Evolutionary conservation across 108 stramenopile species (phyloP).

Genomic region (Aurantiochytrium sp.): DNA sequence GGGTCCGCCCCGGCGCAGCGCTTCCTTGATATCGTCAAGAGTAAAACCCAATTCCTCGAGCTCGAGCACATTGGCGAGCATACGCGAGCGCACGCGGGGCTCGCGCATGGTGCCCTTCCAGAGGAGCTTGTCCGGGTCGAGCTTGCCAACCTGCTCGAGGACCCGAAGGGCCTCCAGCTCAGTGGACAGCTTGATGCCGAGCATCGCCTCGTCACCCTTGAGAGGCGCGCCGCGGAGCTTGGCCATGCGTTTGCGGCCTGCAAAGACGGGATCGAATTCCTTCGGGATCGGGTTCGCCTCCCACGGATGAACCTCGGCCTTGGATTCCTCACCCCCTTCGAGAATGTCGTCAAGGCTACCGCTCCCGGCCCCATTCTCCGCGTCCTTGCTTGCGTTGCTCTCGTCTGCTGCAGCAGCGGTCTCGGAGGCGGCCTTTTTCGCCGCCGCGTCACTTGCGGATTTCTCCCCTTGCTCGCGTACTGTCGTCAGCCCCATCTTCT

Average conservation of each 20-base stretch:
- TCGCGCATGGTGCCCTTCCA: background rate
- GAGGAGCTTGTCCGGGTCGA: background rate
- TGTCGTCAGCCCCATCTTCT: background rate
- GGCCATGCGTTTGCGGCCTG: background rate
- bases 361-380: background rate
- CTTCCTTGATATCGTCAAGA: background rate
- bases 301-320: background rate
- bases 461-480: background rate
- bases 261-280: background rate
- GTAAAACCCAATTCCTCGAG: background rate
- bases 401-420: too few species aligned
- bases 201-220: background rate
- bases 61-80: background rate
- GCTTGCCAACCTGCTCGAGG: background rate
- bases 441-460: background rate
- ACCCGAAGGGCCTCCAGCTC: background rate
- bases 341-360: background rate
- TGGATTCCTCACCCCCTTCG: background rate
- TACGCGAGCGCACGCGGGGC: background rate
- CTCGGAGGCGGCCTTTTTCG: background rate
- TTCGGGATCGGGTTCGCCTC: background rate
- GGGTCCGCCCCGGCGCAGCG: background rate
- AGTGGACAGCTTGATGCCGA: background rate
- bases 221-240: background rate
- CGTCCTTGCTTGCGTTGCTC: background rate